Conservation (phyloP, 2,329 filamentous ascomycete genomes). For the Claviceps sorghi region DNA sequence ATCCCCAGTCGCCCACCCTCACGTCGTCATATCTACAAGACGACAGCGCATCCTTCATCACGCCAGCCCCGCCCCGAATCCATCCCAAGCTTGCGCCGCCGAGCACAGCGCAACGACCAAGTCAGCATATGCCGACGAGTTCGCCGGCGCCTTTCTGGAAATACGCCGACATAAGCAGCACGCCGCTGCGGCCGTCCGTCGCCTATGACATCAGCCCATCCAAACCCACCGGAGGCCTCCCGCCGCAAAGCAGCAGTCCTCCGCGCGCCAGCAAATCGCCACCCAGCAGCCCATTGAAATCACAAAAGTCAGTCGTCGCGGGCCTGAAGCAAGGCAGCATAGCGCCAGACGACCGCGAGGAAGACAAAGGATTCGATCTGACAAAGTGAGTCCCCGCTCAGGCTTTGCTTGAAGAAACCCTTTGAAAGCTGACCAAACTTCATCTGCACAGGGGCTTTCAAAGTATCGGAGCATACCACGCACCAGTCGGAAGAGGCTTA, state of each 20-base stretch:
- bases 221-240: constrained; percentile 28
- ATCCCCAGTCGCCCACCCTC: constrained; percentile 44
- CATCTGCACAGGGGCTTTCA: constrained; percentile 42
- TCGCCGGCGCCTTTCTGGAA: constrained; percentile 83
- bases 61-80: constrained; percentile 57
- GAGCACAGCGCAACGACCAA: constrained; percentile 66
- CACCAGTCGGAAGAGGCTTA: constrained; percentile 33
- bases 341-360: constrained; percentile 21
- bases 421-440: constrained; percentile 11
- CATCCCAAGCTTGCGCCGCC: constrained; percentile 64
- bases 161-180: constrained; percentile 63
- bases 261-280: constrained; percentile 35
- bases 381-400: constrained; percentile 32
- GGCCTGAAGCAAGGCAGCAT: constrained; percentile 11
- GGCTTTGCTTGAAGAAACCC: background rate
- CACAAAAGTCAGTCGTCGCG: constrained; percentile 18
- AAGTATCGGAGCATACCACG: constrained; percentile 49
- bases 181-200: constrained; percentile 40
- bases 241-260: constrained; percentile 45
- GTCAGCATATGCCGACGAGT: constrained; percentile 73
- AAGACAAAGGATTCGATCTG: constrained; percentile 42
- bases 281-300: constrained; percentile 34
- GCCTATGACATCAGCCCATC: constrained; percentile 45
- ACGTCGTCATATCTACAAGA: constrained; percentile 49
- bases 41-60: constrained; percentile 48